A percentile compares a stretch with the other conserved stretches of the same genome.
Evolutionary conservation across 1,284 basidiomycete species (phyloP).

Genomic region (Microbotryomycetes sp.): DNA sequence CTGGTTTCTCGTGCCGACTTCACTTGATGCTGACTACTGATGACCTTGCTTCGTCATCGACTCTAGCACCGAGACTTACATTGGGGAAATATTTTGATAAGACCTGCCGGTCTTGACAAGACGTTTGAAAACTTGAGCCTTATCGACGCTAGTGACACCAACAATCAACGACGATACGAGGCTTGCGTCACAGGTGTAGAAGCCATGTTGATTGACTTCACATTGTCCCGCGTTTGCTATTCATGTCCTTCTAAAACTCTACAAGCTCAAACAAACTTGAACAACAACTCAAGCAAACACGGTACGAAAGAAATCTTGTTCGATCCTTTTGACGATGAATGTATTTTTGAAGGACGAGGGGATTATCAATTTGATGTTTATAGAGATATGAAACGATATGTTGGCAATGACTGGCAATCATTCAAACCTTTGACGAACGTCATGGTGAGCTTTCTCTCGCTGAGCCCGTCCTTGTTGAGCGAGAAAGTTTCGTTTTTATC

Average conservation of each 20-base stretch:
- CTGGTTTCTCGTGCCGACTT: background rate
- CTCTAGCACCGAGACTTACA: constrained; percentile 95
- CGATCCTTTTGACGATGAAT: constrained; percentile 41
- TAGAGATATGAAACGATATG: constrained; percentile 68
- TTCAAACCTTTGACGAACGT: constrained; percentile 79
- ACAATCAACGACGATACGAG: constrained; percentile 51
- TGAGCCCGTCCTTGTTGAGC: background rate
- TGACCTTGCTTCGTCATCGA: background rate
- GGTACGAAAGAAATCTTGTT: constrained; percentile 24
- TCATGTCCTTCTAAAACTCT: too few relatives aligned
- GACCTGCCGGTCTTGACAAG: too few relatives aligned
- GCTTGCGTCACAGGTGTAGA: constrained; percentile 51
- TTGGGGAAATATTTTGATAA: constrained; percentile 93
- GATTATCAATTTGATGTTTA: constrained; percentile 95
- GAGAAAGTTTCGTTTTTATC: background rate
- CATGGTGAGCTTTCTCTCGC: constrained; percentile 55
- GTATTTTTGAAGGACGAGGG: constrained; percentile 46
- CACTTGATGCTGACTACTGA: background rate
- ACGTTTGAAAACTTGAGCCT: constrained; percentile 25
- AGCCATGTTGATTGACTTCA: constrained; percentile 88
- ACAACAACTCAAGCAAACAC: too few relatives aligned
- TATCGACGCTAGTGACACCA: constrained; percentile 44
- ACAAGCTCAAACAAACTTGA: too few relatives aligned
- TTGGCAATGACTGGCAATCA: constrained; percentile 57
- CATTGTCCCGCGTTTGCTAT: constrained; percentile 70